These are phyloP conservation scores for Candida sp. DNA, from an alignment of 1,139 yeast species.

Conservation along the genomic window DNA sequence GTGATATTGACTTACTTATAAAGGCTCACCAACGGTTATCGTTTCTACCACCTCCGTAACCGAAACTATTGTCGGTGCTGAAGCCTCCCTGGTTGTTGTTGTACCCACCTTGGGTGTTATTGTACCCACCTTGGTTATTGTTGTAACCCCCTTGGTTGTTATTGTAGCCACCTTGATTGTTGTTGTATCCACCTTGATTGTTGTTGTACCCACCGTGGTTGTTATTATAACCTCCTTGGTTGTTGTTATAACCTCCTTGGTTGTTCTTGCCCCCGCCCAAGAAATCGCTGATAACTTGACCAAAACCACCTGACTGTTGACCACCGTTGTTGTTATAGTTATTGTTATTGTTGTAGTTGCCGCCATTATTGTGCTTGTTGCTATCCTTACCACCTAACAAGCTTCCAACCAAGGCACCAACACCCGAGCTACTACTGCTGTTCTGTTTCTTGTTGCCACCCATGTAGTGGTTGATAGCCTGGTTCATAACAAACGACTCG, in stretches of 20 bases:
- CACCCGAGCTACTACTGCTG: conserved; percentile 9
- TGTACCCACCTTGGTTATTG: conserved; percentile 7
- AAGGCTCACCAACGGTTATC: background rate
- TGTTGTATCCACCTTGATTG: conserved; percentile 9
- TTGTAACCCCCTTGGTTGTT: conserved; percentile 3
- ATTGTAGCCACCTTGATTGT: conserved; percentile 1
- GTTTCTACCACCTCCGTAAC: conserved; percentile 3
- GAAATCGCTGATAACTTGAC: conserved; percentile 3
- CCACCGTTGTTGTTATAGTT: conserved; percentile 4
- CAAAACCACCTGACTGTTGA: conserved; percentile 3
- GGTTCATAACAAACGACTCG: conserved; percentile 16
- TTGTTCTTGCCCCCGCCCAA: conserved; percentile 8
- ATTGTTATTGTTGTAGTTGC: conserved; percentile 6
- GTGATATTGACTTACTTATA: no score
- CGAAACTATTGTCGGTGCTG: conserved; percentile 4
- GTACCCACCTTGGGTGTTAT: background rate
- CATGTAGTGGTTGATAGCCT: conserved; percentile 10
- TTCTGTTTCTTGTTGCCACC: conserved; percentile 9
- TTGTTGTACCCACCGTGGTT: conserved; percentile 1
- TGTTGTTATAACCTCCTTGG: conserved; percentile 4
- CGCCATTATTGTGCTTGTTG: conserved; percentile 6
- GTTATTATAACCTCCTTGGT: conserved; percentile 5
- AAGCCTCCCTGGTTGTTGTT: conserved; percentile 1
- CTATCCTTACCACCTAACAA: conserved; percentile 10
- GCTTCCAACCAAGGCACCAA: conserved; percentile 15